Base-by-base conservation (phyloP, 2,329 filamentous ascomycete genomes). In the Fusarium hostae region DNA sequence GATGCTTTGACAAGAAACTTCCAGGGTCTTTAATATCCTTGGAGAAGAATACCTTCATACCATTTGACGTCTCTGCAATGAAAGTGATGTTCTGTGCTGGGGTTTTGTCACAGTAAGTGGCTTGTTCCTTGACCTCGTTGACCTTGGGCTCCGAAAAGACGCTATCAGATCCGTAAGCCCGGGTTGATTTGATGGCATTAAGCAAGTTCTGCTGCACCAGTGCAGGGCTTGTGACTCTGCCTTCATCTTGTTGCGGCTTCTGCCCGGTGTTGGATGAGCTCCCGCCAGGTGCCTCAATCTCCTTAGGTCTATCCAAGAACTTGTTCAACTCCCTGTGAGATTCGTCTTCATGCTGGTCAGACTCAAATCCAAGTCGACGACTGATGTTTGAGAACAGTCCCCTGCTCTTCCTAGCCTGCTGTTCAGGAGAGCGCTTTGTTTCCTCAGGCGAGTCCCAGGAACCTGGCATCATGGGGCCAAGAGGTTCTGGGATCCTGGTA, bases 51-150 rank as follows among this genome's bases (percentile, higher is more conserved):
- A 97, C 86, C 66, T 92, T 91, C 81, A 95, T 91, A 7, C 91
- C 89, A 52, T 90, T 90, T 5, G 89, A 88, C 6, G 93, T 88
- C 48, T 93, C 90, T 8, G 91, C 91, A 16, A 90, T 86, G 76
- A 92, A 91, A 20, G 85, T 84, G 15, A 97, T 89, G 80, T 97
- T 90, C 63, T 94, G 89, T 2, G 89, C 90, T 4, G 92, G 89
- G 28, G 85, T 91, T 73, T 89, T 87, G 82, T 98, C 95, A 80
- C 95, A 98, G 82, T 97, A 97, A 0, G 92, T 92, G 41, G 91
- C 89, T 74, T 94, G 92, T 80, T 97, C 94, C 77, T 92, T 92
- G 72, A 97, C 90, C 55, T 91, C 84, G 68, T 89, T 91, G 39
- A 92, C 91, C 58, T 89, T 84, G 0, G 94, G 94, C 26, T 89